Evolutionary conservation across 164 flowering plant genomes (phyloP).

Genomic region (Santalum album): DNA sequence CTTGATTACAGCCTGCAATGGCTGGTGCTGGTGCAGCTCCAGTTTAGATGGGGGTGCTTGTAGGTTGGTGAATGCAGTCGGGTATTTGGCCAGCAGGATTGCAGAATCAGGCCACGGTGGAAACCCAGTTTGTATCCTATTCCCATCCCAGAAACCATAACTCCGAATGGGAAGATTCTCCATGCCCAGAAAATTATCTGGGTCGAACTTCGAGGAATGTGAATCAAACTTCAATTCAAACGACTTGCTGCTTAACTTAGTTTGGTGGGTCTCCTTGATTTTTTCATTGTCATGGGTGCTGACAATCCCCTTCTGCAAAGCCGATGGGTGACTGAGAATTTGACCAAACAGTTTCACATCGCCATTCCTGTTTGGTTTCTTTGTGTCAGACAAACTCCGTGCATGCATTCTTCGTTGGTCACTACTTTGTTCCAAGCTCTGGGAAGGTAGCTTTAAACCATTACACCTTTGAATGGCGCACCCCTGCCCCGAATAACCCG

Average conservation of each 20-base stretch:
- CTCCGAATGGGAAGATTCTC: slow-evolving; percentile 45
- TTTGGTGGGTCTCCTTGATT: slow-evolving; percentile 11
- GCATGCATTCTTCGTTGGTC: slow-evolving; percentile 20
- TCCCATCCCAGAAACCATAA: slow-evolving; percentile 76
- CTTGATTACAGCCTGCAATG: slow-evolving; percentile 23
- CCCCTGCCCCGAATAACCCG: slow-evolving; percentile 15
- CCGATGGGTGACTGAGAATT: slow-evolving; percentile 46
- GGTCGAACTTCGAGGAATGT: slow-evolving; percentile 28
- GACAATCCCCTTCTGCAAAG: slow-evolving; percentile 26
- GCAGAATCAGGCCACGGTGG: slow-evolving; percentile 60
- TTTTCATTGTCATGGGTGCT: slow-evolving; percentile 16
- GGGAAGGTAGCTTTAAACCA: slow-evolving; percentile 16
- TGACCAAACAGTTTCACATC: slow-evolving; percentile 82
- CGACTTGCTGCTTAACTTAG: slow-evolving; percentile 16
- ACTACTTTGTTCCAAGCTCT: slow-evolving; percentile 16
- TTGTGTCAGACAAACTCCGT: slow-evolving; percentile 32
- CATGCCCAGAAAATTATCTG: slow-evolving; percentile 19
- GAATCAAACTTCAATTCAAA: slow-evolving; percentile 20
- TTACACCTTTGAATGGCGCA: slow-evolving; percentile 33
- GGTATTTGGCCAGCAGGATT: slow-evolving; percentile 46
- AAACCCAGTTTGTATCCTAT: slow-evolving; percentile 44
- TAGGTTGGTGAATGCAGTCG: slow-evolving; percentile 41
- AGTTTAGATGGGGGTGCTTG: slow-evolving; percentile 30
- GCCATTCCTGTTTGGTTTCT: slow-evolving; percentile 41
- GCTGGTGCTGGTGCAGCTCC: slow-evolving; percentile 45